Conservation (phyloP, 495 filamentous ascomycete genomes). For the Daldinia caldariorum region DNA sequence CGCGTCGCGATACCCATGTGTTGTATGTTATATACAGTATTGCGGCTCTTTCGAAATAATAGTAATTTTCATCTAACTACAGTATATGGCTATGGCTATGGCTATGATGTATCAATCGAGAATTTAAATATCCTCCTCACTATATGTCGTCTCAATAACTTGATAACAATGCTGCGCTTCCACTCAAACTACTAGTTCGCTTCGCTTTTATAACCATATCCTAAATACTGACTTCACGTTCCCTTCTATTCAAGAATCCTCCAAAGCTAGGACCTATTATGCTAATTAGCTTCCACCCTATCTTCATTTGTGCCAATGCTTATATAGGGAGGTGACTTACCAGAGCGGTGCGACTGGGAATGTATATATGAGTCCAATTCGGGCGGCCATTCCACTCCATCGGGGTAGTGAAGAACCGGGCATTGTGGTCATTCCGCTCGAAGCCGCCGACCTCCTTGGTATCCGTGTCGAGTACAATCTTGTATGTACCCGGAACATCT, state of each 20-base stretch:
- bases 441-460: slow-evolving; percentile 80
- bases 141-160: not conserved
- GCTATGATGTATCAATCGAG: slow-evolving; percentile 5
- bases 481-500: slow-evolving; percentile 84
- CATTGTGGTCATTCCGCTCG: slow-evolving; percentile 75
- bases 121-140: slow-evolving; percentile 10
- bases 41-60: slow-evolving; percentile 16
- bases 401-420: slow-evolving; percentile 89
- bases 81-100: not conserved
- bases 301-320: not conserved
- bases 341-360: slow-evolving; percentile 84
- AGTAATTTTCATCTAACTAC: slow-evolving; percentile 18
- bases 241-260: slow-evolving; percentile 18
- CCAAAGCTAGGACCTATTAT: slow-evolving; percentile 42
- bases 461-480: slow-evolving; percentile 87
- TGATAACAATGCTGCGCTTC: slow-evolving; percentile 5
- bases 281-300: slow-evolving; percentile 15
- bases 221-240: not conserved
- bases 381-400: slow-evolving; percentile 86
- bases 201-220: not conserved
- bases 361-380: slow-evolving; percentile 93
- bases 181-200: slow-evolving; percentile 16
- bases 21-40: not conserved
- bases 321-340: slow-evolving; percentile 62
- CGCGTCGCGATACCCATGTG: not conserved